phyloP scores from a whole-genome alignment of 805 yeast species.

The Blastobotrys chiropterorum region DNA sequence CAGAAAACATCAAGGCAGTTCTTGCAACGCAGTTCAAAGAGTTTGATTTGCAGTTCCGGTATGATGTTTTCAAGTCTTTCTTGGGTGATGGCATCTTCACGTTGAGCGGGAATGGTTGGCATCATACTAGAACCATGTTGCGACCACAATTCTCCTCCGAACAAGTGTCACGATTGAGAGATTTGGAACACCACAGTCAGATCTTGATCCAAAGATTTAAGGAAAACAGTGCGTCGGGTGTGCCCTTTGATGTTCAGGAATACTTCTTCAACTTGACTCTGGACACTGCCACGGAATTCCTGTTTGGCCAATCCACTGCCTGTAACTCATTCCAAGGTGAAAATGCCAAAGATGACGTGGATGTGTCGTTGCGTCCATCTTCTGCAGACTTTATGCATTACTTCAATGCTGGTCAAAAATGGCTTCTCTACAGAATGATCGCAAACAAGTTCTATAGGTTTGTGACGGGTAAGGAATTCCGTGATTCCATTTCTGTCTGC shows the following conservation, averaged over 20 bases:
- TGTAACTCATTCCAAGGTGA: background rate
- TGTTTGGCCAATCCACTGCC: constrained; percentile 29
- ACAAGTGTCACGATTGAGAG: constrained; percentile 27
- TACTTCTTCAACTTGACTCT: constrained; percentile 28
- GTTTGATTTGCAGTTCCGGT: constrained; percentile 26
- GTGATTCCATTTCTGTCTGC: constrained; percentile 27
- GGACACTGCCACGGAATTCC: constrained; percentile 33
- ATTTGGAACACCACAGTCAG: constrained; percentile 25
- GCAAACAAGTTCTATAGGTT: constrained; percentile 20
- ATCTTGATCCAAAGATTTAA: constrained; percentile 13
- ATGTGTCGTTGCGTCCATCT: background rate
- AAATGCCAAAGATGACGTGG: background rate
- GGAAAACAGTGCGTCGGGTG: background rate
- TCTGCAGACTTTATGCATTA: background rate
- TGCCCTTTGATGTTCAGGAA: constrained; percentile 24
- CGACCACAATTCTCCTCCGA: constrained; percentile 31
- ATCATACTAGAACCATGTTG: constrained; percentile 32
- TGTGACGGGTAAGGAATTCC: constrained; percentile 26
- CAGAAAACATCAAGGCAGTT: constrained; percentile 27
- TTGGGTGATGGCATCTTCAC: constrained; percentile 34
- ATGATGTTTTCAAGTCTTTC: constrained; percentile 22
- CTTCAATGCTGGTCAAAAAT: constrained; percentile 19
- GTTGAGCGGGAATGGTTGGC: constrained; percentile 31
- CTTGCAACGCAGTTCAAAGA: constrained; percentile 26
- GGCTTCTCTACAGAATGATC: constrained; percentile 9